Evolutionary conservation across 129 eudicot genomes (phyloP).

Genomic region (Flaveria bidentis): DNA sequence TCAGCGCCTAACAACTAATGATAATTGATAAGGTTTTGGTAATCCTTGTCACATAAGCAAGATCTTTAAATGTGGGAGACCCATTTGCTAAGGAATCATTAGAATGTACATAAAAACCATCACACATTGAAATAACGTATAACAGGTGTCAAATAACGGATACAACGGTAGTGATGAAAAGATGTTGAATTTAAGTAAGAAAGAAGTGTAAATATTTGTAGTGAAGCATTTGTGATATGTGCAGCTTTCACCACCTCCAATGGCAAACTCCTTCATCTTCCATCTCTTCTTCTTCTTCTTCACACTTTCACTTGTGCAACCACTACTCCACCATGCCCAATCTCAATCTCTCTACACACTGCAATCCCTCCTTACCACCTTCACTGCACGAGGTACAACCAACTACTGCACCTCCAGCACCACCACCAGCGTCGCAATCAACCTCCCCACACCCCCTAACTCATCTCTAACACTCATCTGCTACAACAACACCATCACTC

Average conservation of each 20-base stretch:
- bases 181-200: background rate
- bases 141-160: too few relatives aligned
- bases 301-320: slow-evolving; percentile 26
- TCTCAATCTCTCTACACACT: slow-evolving; percentile 31
- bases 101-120: too few relatives aligned
- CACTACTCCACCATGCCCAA: slow-evolving; percentile 10
- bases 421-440: slow-evolving; percentile 32
- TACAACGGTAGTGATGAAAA: background rate
- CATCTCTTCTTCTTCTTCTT: slow-evolving; percentile 36
- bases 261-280: slow-evolving; percentile 27
- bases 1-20: too few relatives aligned
- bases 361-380: slow-evolving; percentile 34
- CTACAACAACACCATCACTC: slow-evolving; percentile 42
- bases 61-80: too few relatives aligned
- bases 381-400: slow-evolving; percentile 34
- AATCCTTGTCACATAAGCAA: too few relatives aligned
- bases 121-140: too few relatives aligned
- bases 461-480: slow-evolving; percentile 37
- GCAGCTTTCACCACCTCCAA: slow-evolving; percentile 31
- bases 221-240: slow-evolving; percentile 9
- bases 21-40: too few relatives aligned
- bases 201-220: background rate
- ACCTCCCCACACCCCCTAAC: slow-evolving; percentile 36
- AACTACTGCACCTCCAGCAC: slow-evolving; percentile 32
- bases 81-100: too few relatives aligned